Evolutionary conservation across 2,329 filamentous ascomycete genomes (phyloP).

Genomic region (Aureobasidium leucospermi): DNA sequence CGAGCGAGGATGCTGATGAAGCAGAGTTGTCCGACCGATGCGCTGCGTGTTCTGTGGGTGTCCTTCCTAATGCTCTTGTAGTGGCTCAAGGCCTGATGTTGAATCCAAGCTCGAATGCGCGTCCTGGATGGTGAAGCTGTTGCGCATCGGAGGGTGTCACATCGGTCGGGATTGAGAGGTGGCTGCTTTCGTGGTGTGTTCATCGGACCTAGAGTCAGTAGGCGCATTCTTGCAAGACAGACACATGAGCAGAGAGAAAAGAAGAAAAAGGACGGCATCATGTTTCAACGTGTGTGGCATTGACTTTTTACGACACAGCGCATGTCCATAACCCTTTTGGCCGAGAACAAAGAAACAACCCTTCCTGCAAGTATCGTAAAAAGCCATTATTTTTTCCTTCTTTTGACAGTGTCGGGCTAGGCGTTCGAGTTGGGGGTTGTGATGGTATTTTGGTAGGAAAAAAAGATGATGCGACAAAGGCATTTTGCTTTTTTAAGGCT

Average conservation of each 20-base stretch:
- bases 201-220: not conserved
- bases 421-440: not conserved
- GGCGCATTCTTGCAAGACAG: not conserved
- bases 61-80: no score
- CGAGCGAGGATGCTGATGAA: no score
- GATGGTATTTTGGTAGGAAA: constrained; percentile 3
- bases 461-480: constrained; percentile 12
- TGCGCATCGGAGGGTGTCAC: no score
- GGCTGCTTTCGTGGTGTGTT: no score
- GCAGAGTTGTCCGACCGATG: no score
- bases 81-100: no score
- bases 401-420: not conserved
- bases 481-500: constrained; percentile 10
- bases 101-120: no score
- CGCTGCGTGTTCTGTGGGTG: no score
- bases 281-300: constrained; percentile 12
- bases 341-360: not conserved
- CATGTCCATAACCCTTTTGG: not conserved
- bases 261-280: not conserved
- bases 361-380: constrained; percentile 10
- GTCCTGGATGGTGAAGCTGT: no score
- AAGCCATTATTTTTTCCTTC: constrained; percentile 3
- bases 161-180: no score
- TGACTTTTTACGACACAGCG: constrained; percentile 10
- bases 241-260: not conserved